Evolutionary conservation across 2,329 filamentous ascomycete species (phyloP), one percentile per base, ranked within the genome.

Genomic region (Xylaria sp.): DNA sequence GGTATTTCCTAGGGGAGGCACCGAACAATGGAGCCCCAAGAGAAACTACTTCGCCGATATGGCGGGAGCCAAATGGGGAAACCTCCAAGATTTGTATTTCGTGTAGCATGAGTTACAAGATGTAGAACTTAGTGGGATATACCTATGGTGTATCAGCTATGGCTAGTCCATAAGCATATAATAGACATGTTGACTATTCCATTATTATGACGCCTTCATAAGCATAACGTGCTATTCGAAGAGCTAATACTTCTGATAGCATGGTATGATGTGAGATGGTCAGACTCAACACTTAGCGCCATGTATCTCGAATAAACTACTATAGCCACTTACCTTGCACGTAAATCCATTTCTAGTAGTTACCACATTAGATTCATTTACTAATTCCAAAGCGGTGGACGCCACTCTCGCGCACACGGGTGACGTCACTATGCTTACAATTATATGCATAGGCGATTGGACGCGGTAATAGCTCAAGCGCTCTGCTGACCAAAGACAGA

Each of bases 1-100:
- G 23, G 68, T 71, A 23, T 75, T 86, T 66, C 85, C 85, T 0
- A 82, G 79, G 63, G 72, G 69, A 6, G 71, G 71, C 18, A 68
- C 60, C 13, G 75, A 72, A 2, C 42, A 61, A 8, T 77, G 75
- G 75, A 65, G 69, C 55, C 74, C 74, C 4, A 71, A 73, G 57
- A 58, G 47, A 2, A 75, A 70, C 63, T 76, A 76, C 50, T 63
- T 76, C n/a, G 18, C 51, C 10, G 75, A 77, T 60, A 68, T 74
- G 23, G 53, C 69, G 8, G 60, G 63, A 3, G 75, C 73, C 9
- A 72, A 70, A 55, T 77, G 67, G 61, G 75, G 75, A 3, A 66
- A 68, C 53, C 18, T 77, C 4, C 65, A 69, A 62, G 75, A 72
- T 23, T 27, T 76, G 57, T 21, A 35, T n/a, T 72, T 72, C 65